phyloP scores from a whole-genome alignment of 352 stramenopile species.

The Phytophthora fragariae region DNA sequence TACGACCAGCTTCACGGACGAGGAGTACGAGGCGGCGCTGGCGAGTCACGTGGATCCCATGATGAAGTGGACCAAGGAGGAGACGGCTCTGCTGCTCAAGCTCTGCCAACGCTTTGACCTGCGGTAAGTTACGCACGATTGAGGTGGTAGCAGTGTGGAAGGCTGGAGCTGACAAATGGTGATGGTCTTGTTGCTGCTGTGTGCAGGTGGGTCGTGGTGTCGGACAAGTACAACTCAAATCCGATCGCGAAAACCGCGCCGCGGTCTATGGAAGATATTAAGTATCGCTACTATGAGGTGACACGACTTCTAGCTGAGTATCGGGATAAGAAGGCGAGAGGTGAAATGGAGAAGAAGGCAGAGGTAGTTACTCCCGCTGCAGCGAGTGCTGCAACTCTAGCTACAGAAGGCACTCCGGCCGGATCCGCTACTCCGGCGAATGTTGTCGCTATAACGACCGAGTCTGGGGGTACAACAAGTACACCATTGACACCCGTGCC shows the following conservation, averaged over 20 bases:
- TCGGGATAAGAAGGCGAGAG: slow-evolving; percentile 35
- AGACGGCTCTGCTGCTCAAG: slow-evolving; percentile 64
- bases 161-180: not conserved
- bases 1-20: slow-evolving; percentile 53
- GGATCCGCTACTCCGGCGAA: slow-evolving; percentile 12
- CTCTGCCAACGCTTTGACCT: slow-evolving; percentile 67
- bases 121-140: slow-evolving; percentile 25
- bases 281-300: slow-evolving; percentile 78
- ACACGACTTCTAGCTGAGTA: slow-evolving; percentile 54
- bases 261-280: slow-evolving; percentile 72
- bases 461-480: slow-evolving; percentile 10
- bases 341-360: slow-evolving; percentile 28
- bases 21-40: slow-evolving; percentile 61
- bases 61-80: slow-evolving; percentile 72
- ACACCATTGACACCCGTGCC: slow-evolving; percentile 18
- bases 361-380: not conserved
- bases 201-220: slow-evolving; percentile 64
- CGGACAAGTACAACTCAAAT: slow-evolving; percentile 65
- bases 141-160: not conserved
- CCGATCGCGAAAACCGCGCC: slow-evolving; percentile 42
- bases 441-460: slow-evolving; percentile 8
- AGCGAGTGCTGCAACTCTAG: slow-evolving; percentile 4
- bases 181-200: slow-evolving; percentile 4
- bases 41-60: slow-evolving; percentile 49
- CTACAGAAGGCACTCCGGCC: slow-evolving; percentile 2